Base-by-base conservation (phyloP, 2,329 filamentous ascomycete species). In the Penicillium palitans region DNA sequence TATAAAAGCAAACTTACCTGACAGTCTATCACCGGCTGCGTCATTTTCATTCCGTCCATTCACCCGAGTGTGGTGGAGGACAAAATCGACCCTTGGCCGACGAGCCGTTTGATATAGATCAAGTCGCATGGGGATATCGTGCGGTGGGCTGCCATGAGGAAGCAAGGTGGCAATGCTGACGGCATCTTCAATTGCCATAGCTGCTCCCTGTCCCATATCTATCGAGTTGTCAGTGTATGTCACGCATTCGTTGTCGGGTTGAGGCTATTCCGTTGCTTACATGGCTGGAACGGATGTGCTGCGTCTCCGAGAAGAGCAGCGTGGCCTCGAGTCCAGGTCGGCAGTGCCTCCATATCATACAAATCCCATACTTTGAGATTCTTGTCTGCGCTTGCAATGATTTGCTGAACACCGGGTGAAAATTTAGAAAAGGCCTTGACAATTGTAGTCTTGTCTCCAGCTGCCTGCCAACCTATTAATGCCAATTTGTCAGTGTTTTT, bases 211-310 rank as follows among this genome's bases (percentile, higher is more conserved):
- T 3, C 70, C 70, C 61, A 71, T 66, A 35, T 67, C 68, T 69
- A 45, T 13, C 21, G 10, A 39, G 29, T 19, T 44, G 42, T 58
- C 40, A 54, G 40, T 53, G 17, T 35, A 19, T 45, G 12, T 47
- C 12, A 6, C 4, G 40, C 8, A 25, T 4, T 17, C 6, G 15
- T 31, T 13, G 8, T 24, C 9, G 1, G 10, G 15, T 3, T 21
- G 1, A 13, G 51, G 50, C 15, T 15, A 31, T 12, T 13, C 12
- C 15, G 39, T 21, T 15, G 12, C 58, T 52, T 52, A 70, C 68
- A 68, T 46, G 86, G 87, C 0, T 86, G 77, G 61, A 89, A 88
- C 0, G 87, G 86, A 68, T 90, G 87, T 0, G 86, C 87, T 0
- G 87, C 84, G 67, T 90, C 87, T 0, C 87, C 87, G 0, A 90